These are phyloP conservation scores for Strobilomyces dryophilus DNA, from an alignment of 768 basidiomycete species.

Conservation along the genomic window DNA sequence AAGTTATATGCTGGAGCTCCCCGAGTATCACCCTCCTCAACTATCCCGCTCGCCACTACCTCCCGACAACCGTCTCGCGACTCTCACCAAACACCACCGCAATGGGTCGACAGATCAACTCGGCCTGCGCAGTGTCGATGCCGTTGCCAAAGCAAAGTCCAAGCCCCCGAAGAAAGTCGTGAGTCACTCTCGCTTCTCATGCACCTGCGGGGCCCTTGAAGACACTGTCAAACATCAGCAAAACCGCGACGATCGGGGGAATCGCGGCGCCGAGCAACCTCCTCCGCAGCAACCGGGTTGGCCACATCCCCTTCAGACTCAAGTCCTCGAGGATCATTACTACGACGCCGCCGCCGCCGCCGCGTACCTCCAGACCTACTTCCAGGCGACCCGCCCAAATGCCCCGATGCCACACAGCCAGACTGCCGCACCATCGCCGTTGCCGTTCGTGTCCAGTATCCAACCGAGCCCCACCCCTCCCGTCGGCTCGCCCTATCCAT, in stretches of 20 bases:
- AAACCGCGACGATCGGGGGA: slow-evolving; percentile 17
- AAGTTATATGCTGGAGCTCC: slow-evolving; percentile 62
- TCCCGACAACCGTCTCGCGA: slow-evolving; percentile 28
- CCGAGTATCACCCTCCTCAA: slow-evolving; percentile 60
- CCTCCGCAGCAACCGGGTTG: slow-evolving; percentile 20
- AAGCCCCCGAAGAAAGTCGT: slow-evolving; percentile 27
- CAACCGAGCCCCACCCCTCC: slow-evolving; percentile 53
- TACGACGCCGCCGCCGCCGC: slow-evolving; percentile 61
- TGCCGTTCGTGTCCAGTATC: slow-evolving; percentile 54
- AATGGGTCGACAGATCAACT: slow-evolving; percentile 60
- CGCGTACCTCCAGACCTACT: slow-evolving; percentile 56
- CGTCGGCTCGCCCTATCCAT: slow-evolving; percentile 75
- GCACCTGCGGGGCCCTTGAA: slow-evolving; percentile 10
- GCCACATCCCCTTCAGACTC: slow-evolving; percentile 37
- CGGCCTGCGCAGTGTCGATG: slow-evolving; percentile 56
- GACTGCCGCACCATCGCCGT: slow-evolving; percentile 70
- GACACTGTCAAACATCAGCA: slow-evolving; percentile 18
- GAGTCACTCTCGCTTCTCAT: slow-evolving; percentile 16
- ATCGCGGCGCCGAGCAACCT: slow-evolving; percentile 21
- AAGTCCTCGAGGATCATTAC: slow-evolving; percentile 54
- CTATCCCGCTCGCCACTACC: slow-evolving; percentile 29
- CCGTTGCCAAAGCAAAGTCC: slow-evolving; percentile 47
- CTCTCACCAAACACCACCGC: slow-evolving; percentile 47
- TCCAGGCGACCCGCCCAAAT: slow-evolving; percentile 59
- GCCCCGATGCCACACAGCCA: slow-evolving; percentile 76